Evolutionary conservation across 2,329 filamentous ascomycete species (phyloP).

Genomic region (Cladorrhinum sp.): DNA sequence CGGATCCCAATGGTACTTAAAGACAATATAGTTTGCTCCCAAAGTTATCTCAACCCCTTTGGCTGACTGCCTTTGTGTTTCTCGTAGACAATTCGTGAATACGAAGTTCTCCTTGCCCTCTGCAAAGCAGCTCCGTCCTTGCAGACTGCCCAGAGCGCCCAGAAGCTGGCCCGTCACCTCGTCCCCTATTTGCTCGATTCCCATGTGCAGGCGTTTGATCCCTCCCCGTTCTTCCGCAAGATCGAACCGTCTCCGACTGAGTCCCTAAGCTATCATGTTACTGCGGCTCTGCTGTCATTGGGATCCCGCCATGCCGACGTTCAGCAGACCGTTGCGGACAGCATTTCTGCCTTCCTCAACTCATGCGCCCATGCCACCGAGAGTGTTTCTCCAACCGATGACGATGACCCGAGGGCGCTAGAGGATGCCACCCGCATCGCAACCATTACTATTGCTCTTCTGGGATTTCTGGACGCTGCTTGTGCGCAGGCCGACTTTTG

Average conservation of each 20-base stretch:
- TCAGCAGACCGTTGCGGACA: slow-evolving; percentile 62
- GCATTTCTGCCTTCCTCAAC: slow-evolving; percentile 68
- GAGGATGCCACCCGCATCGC: slow-evolving; percentile 68
- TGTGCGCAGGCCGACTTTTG: slow-evolving; percentile 79
- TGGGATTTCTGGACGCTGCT: slow-evolving; percentile 85
- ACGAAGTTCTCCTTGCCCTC: slow-evolving; percentile 85
- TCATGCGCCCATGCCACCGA: slow-evolving; percentile 65
- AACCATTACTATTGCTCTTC: slow-evolving; percentile 76
- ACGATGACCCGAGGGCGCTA: slow-evolving; percentile 56
- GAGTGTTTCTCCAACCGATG: slow-evolving; percentile 50
- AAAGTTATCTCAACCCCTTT: neutral
- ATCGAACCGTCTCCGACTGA: slow-evolving; percentile 90
- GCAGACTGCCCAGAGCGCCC: slow-evolving; percentile 66
- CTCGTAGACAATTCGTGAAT: slow-evolving; percentile 74
- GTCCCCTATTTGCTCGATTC: slow-evolving; percentile 83
- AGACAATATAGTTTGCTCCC: neutral
- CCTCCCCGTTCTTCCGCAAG: slow-evolving; percentile 77
- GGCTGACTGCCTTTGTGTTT: slow-evolving; percentile 13
- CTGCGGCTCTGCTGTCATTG: slow-evolving; percentile 75
- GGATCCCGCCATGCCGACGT: slow-evolving; percentile 70
- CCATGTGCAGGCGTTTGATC: slow-evolving; percentile 71
- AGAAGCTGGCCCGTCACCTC: slow-evolving; percentile 74
- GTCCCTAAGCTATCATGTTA: slow-evolving; percentile 73
- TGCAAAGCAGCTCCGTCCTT: slow-evolving; percentile 85
- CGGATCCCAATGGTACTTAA: slow-evolving; percentile 59